These are phyloP conservation scores for Poa annua DNA, from an alignment of 176 grass and related monocot genomes.

Conservation along the genomic window DNA sequence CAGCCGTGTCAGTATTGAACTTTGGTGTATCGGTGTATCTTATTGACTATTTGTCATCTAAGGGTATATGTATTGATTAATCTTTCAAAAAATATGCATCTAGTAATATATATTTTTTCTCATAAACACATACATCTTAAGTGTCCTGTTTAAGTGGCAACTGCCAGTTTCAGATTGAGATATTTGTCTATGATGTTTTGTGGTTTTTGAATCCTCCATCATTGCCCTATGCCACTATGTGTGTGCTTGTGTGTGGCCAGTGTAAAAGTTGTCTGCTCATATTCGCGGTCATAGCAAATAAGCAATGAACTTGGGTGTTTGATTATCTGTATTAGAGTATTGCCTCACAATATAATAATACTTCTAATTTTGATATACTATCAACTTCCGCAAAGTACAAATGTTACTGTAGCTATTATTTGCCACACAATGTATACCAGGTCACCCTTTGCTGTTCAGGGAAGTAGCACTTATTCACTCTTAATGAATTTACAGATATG, in stretches of 20 bases:
- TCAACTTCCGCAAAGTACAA: neutral
- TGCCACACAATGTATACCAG: neutral
- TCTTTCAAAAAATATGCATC: neutral
- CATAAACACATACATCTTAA: constrained; percentile 4
- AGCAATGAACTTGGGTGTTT: neutral
- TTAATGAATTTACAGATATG: constrained; percentile 68
- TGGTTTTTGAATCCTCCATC: neutral
- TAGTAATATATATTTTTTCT: neutral
- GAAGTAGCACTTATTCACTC: constrained; percentile 33
- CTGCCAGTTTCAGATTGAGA: neutral
- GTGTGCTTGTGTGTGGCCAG: constrained; percentile 10
- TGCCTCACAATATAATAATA: neutral
- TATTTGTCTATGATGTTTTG: neutral
- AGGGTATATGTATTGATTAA: neutral
- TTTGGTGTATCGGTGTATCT: neutral
- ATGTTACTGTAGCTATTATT: neutral
- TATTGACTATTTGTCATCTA: constrained; percentile 10
- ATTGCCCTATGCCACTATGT: neutral
- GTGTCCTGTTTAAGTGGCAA: constrained; percentile 4
- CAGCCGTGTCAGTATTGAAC: neutral
- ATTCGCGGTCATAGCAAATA: neutral
- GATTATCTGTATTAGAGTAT: neutral
- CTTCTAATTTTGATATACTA: neutral
- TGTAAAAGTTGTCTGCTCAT: neutral
- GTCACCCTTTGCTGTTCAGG: constrained; percentile 4